A percentile compares a stretch with the other conserved stretches of the same genome.
Evolutionary conservation across 2,329 filamentous ascomycete species (phyloP).

Genomic region (Ascocoryne sarcoides): DNA sequence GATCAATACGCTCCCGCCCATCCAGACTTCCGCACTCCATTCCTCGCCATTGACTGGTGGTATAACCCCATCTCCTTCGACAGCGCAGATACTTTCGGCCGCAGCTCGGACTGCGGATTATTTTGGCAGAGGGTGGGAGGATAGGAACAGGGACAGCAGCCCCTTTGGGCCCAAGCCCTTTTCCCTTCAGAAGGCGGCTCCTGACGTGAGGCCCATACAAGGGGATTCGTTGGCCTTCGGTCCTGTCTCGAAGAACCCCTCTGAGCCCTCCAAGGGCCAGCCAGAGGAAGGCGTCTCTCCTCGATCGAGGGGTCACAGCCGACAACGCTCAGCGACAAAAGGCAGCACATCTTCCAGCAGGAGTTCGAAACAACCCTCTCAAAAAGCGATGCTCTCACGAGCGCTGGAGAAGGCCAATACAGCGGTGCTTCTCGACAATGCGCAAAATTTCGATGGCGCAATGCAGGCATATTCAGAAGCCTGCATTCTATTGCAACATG

Average conservation of each 20-base stretch:
- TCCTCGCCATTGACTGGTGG: constrained; percentile 23
- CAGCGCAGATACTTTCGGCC: constrained; percentile 27
- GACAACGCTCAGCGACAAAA: constrained; percentile 37
- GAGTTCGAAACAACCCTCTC: constrained; percentile 47
- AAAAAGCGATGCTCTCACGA: constrained; percentile 95
- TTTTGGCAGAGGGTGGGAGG: constrained; percentile 24
- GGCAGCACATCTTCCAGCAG: constrained; percentile 33
- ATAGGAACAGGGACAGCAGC: no score
- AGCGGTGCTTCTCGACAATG: constrained; percentile 91
- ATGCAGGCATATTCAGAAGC: constrained; percentile 87
- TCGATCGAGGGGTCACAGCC: constrained; percentile 31
- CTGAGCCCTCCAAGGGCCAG: constrained; percentile 2
- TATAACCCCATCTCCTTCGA: constrained; percentile 26
- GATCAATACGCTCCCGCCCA: constrained; percentile 25
- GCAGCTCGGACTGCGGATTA: constrained; percentile 26
- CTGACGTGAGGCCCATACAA: constrained; percentile 15
- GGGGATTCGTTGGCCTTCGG: constrained; percentile 15
- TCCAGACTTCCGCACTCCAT: constrained; percentile 17
- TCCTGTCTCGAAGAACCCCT: constrained; percentile 4
- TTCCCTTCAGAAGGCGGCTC: constrained; percentile 16
- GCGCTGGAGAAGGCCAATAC: constrained; percentile 93
- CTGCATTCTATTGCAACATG: constrained; percentile 77
- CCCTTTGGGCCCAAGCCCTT: constrained; percentile 16
- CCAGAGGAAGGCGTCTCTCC: constrained; percentile 11
- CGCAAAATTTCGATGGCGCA: constrained; percentile 86